Conservation (phyloP, 768 basidiomycete genomes). For the Thelephora aurantiotincta region DNA sequence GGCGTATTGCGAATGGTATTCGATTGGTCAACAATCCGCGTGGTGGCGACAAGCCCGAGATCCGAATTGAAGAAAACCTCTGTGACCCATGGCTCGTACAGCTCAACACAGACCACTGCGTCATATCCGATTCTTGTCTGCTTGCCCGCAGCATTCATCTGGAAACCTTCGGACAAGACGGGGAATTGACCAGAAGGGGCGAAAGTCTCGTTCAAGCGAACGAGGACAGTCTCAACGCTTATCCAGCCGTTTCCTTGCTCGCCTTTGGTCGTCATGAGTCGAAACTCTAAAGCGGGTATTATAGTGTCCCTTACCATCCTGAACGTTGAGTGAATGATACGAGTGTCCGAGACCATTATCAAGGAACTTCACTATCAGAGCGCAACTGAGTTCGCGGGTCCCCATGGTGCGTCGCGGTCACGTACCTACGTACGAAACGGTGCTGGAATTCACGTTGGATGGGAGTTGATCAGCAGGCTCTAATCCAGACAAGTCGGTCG, state of each 20-base stretch:
- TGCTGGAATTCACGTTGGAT: too few species aligned
- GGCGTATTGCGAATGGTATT: conserved; percentile 13
- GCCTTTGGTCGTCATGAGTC: not conserved
- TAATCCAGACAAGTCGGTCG: too few species aligned
- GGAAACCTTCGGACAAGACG: conserved; percentile 5
- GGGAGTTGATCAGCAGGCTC: too few species aligned
- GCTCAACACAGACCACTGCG: conserved; percentile 23
- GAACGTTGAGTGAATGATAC: not conserved
- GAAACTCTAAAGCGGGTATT: not conserved
- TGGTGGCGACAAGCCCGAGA: conserved; percentile 16
- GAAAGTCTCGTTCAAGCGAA: conserved; percentile 22
- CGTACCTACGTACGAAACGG: too few species aligned
- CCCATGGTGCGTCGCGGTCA: too few species aligned
- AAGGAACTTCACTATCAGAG: too few species aligned
- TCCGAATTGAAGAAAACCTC: conserved; percentile 21
- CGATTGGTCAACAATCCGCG: conserved; percentile 19
- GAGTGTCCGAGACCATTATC: not conserved
- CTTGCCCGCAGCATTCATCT: not conserved
- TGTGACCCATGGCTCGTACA: conserved; percentile 28
- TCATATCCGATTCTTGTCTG: conserved; percentile 21
- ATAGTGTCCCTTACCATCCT: not conserved
- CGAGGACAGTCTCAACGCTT: conserved; percentile 21
- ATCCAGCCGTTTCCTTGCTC: conserved; percentile 20
- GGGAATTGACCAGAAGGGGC: conserved; percentile 20
- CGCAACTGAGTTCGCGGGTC: too few species aligned